Base-by-base conservation (phyloP, 1,284 basidiomycete genomes). In the Stereum hirsutum region DNA sequence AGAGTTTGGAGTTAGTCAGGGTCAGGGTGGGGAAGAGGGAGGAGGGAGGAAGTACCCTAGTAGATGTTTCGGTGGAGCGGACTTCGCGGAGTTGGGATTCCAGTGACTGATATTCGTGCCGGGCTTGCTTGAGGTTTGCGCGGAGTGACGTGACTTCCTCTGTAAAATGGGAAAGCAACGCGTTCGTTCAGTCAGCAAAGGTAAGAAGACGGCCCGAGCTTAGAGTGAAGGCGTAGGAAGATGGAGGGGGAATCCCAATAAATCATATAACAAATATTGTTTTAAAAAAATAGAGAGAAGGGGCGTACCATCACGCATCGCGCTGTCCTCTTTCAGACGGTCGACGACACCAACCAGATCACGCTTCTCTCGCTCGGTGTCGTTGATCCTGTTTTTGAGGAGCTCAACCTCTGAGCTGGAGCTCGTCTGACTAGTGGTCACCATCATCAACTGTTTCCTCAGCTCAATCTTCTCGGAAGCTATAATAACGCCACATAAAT, bases 281-380 rank as follows among this genome's bases (percentile, higher is more conserved):
- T n/a, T n/a, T n/a, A 28, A 12, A 26, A 24, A 30, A 39, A 36
- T 31, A 15, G 32, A 47, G 23, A 28, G 20, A 21, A 26, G 5
- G 39, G 14, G 48, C 61, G 41, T 42, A 83, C 81, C 81, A 52
- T 88, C 82, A 43, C 79, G 72, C 54, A 84, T 77, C 12, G 70
- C 54, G 38, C 68, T 65, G 50, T 89, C 87, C 51, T 84, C 76
- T 57, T 84, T 81, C 46, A 87, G 57, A 42, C 84, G 72, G 57
- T 78, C 85, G 8, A 89, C 74, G 20, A 87, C 79, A 30, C 69
- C 72, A 30, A 91, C 66, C 40, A 90, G 69, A 48, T 89, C 85
- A 23, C 85, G 74, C 59, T 89, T 90, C 65, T 90, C 88, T 36
- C 79, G 70, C 51, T 89, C 85, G 1, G 72, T 71, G 52, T 88